Conservation (phyloP, 768 basidiomycete species). For the Gloeophyllum trabeum region DNA sequence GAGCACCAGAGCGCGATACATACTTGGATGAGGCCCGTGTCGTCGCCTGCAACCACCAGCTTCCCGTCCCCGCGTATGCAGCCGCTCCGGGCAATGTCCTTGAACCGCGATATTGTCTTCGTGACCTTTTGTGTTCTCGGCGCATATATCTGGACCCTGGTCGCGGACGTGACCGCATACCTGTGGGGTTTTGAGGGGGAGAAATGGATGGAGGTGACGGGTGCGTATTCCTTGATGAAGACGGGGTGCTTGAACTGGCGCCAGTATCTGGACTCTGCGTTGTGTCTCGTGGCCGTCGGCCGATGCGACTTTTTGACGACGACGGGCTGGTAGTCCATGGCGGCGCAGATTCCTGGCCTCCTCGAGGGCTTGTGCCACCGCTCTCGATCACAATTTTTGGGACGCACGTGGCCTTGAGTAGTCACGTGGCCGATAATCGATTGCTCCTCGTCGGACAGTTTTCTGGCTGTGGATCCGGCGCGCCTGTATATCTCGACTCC, state of each 20-base stretch:
- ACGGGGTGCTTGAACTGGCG: slow-evolving; percentile 82
- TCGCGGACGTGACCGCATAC: slow-evolving; percentile 92
- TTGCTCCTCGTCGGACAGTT: too few relatives aligned
- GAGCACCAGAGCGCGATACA: slow-evolving; percentile 5
- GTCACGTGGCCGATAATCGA: background rate
- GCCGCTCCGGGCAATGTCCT: slow-evolving; percentile 87
- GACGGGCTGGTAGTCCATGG: slow-evolving; percentile 78
- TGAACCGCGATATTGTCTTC: slow-evolving; percentile 95
- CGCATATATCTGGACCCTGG: slow-evolving; percentile 90
- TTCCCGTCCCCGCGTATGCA: slow-evolving; percentile 89
- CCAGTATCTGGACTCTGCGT: slow-evolving; percentile 75
- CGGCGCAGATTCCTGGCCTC: slow-evolving; percentile 1
- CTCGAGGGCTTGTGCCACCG: background rate
- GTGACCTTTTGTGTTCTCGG: slow-evolving; percentile 93
- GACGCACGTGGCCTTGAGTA: too few relatives aligned
- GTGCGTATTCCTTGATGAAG: slow-evolving; percentile 95
- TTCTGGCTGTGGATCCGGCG: slow-evolving; percentile 6
- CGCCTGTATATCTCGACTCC: slow-evolving; percentile 12
- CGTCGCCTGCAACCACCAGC: slow-evolving; percentile 90
- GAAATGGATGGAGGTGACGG: slow-evolving; percentile 92
- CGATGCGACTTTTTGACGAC: slow-evolving; percentile 49
- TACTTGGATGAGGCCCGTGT: slow-evolving; percentile 80
- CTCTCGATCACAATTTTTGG: too few relatives aligned
- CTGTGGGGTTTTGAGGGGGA: slow-evolving; percentile 78
- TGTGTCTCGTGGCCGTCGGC: slow-evolving; percentile 46